Evolutionary conservation across 306 rosid species (phyloP).

Genomic region (Vicia villosa): DNA sequence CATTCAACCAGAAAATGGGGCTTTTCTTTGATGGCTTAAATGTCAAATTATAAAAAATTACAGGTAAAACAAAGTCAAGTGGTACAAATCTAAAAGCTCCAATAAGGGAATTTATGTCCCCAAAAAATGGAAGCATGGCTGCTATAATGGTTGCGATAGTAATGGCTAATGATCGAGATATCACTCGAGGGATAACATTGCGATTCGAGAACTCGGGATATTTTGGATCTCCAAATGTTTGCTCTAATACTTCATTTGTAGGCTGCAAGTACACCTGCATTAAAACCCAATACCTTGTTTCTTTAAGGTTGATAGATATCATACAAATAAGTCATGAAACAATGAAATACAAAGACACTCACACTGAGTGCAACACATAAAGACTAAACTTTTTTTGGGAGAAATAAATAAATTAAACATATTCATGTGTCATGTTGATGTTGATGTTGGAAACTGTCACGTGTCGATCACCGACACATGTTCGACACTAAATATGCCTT

Average conservation of each 20-base stretch:
- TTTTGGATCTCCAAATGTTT: slow-evolving; percentile 53
- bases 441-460: too few species aligned
- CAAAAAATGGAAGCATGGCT: slow-evolving; percentile 91
- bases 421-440: too few species aligned
- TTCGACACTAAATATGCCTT: too few species aligned
- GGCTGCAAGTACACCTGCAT: slow-evolving; percentile 77
- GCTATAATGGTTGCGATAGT: slow-evolving; percentile 52
- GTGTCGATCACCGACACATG: too few species aligned
- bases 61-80: slow-evolving; percentile 76
- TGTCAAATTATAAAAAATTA: slow-evolving; percentile 66
- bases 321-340: too few species aligned
- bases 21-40: slow-evolving; percentile 70
- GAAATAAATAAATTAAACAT: too few species aligned
- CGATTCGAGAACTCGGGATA: slow-evolving; percentile 54
- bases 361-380: too few species aligned
- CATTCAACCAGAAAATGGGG: slow-evolving; percentile 59
- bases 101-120: slow-evolving; percentile 67
- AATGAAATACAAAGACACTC: too few species aligned
- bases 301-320: too few species aligned
- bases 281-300: not conserved
- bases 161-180: slow-evolving; percentile 55
- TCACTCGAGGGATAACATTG: slow-evolving; percentile 63
- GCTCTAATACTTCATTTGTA: slow-evolving; percentile 71
- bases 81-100: slow-evolving; percentile 91
- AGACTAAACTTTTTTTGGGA: too few species aligned